Evolutionary conservation across 176 grass and related monocot genomes (phyloP).

Genomic region (Lolium perenne): DNA sequence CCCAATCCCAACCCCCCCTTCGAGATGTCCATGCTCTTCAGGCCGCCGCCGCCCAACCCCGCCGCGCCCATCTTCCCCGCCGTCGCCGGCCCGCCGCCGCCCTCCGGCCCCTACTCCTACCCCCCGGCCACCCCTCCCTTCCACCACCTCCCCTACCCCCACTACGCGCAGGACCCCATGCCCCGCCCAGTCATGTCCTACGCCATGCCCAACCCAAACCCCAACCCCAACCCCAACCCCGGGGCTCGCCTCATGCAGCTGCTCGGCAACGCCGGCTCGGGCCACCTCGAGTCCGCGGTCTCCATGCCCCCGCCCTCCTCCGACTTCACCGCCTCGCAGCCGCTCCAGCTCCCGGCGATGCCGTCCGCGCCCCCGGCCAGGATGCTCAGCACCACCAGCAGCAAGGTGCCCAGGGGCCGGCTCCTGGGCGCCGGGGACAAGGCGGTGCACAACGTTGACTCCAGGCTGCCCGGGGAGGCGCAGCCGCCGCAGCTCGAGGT

Average conservation of each 20-base stretch:
- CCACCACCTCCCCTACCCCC: slow-evolving; percentile 70
- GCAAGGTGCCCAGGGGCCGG: slow-evolving; percentile 87
- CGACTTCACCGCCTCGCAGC: slow-evolving; percentile 48
- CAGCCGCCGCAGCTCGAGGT: slow-evolving; percentile 96
- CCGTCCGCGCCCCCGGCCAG: slow-evolving; percentile 71
- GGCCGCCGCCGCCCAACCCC: slow-evolving; percentile 48
- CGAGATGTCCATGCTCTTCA: slow-evolving; percentile 73
- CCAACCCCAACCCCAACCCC: slow-evolving; percentile 60
- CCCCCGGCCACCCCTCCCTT: slow-evolving; percentile 73
- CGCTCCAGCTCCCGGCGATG: slow-evolving; percentile 57
- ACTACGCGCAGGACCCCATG: slow-evolving; percentile 64
- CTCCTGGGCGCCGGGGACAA: slow-evolving; percentile 68
- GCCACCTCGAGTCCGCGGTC: slow-evolving; percentile 69
- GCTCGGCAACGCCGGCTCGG: slow-evolving; percentile 62
- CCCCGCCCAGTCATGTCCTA: slow-evolving; percentile 60
- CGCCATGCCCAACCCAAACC: slow-evolving; percentile 52
- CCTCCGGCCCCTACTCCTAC: slow-evolving; percentile 69
- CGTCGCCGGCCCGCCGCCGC: slow-evolving; percentile 48
- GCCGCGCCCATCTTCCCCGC: slow-evolving; percentile 51
- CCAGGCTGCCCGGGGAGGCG: slow-evolving; percentile 80
- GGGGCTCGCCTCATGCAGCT: slow-evolving; percentile 96
- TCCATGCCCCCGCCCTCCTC: slow-evolving; percentile 78
- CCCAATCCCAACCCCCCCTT: slow-evolving; percentile 43
- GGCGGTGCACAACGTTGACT: slow-evolving; percentile 85
- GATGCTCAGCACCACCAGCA: slow-evolving; percentile 78